Conservation (phyloP, 73 alveolate species). For the Tetrahymena thermophila region DNA sequence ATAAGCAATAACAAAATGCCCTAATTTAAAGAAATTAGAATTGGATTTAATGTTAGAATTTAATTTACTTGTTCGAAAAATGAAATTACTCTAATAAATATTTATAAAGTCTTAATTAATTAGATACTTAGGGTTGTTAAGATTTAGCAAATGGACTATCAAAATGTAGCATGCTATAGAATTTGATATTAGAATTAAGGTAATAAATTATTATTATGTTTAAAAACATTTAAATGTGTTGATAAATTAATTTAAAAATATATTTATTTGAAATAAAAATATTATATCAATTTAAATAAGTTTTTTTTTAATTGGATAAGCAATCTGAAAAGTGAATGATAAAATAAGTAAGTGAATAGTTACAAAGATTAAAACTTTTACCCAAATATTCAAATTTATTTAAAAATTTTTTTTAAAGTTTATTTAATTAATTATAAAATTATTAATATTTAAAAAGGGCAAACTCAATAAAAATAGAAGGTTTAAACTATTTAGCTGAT, state of each 20-base stretch:
- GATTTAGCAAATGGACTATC: neutral
- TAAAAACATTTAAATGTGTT: too few relatives aligned
- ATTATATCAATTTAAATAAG: too few relatives aligned
- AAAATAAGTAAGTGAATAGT: too few relatives aligned
- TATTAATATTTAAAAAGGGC: neutral
- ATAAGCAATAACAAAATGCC: neutral
- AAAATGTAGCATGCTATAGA: neutral
- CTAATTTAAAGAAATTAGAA: neutral
- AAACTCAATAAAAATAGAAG: neutral
- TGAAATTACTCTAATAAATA: neutral
- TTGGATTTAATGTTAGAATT: neutral
- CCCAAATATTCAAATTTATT: too few relatives aligned
- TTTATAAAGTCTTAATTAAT: neutral
- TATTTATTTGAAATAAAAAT: too few relatives aligned
- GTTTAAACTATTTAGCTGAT: neutral
- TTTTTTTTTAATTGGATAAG: too few relatives aligned
- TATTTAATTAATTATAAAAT: neutral
- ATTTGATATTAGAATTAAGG: neutral
- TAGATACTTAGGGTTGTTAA: neutral
- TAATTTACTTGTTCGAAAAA: neutral
- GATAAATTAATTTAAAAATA: too few relatives aligned
- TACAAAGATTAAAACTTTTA: too few relatives aligned
- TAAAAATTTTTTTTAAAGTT: too few relatives aligned
- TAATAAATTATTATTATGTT: neutral
- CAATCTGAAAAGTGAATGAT: too few relatives aligned